Evolutionary conservation across 805 yeast species (phyloP).

Genomic region (Clavispora fructus): DNA sequence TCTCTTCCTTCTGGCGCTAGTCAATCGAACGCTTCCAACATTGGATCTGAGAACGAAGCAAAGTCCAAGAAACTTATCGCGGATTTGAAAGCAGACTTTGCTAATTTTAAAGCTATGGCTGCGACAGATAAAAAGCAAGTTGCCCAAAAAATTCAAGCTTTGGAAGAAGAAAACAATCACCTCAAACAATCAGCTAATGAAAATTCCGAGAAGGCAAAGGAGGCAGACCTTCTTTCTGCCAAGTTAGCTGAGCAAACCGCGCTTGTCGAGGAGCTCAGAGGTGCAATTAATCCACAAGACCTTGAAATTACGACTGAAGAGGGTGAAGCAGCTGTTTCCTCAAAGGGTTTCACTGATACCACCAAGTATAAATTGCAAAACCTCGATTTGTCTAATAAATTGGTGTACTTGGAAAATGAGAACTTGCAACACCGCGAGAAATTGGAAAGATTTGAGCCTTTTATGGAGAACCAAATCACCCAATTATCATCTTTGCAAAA

Average conservation of each 20-base stretch:
- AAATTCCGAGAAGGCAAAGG: conserved; percentile 12
- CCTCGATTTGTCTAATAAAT: conserved; percentile 39
- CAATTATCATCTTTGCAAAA: conserved; percentile 50
- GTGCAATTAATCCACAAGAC: conserved; percentile 21
- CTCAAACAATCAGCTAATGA: conserved; percentile 1
- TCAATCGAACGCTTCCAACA: background rate
- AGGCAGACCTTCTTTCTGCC: conserved; percentile 4
- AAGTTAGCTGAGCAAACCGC: conserved; percentile 22
- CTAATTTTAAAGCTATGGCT: conserved; percentile 25
- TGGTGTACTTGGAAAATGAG: conserved; percentile 43
- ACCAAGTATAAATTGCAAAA: conserved; percentile 39
- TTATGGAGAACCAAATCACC: conserved; percentile 48
- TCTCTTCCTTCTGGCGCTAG: background rate
- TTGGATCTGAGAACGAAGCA: conserved; percentile 8
- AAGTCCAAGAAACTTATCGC: conserved; percentile 27
- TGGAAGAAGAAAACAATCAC: conserved; percentile 36
- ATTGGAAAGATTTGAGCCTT: conserved; percentile 43
- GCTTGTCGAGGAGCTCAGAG: conserved; percentile 29
- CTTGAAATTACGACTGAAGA: conserved; percentile 16
- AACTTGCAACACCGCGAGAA: conserved; percentile 38
- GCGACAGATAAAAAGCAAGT: conserved; percentile 54
- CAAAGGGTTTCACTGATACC: conserved; percentile 24
- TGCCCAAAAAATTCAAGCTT: conserved; percentile 43
- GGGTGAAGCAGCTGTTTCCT: conserved; percentile 8
- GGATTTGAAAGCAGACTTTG: conserved; percentile 30